Evolutionary conservation across 345 rosid species (phyloP), one percentile per base, ranked within the genome.

Genomic region (Euclidium syriacum): DNA sequence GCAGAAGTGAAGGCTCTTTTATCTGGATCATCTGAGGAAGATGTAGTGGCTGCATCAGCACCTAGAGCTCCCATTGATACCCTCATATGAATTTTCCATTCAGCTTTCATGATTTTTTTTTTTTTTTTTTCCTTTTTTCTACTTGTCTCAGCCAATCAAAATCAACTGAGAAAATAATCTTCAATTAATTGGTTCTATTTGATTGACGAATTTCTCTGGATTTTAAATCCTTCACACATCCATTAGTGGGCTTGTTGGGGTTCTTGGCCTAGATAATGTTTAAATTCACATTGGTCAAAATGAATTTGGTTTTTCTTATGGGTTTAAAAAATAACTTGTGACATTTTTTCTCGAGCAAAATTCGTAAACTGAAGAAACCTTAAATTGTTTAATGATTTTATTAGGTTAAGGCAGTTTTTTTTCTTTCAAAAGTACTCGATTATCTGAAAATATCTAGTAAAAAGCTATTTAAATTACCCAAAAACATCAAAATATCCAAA

Each of bases 1-100:
- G 80, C 86, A 4, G 99, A 94, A 71, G 83, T 90, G 36, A 65
- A 82, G 34, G 79, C 76, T 10, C 68, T 83, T 76, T 23, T 89
- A 18, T 73, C 60, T 8, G 81, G 80, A 62, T 77, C 90, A 19
- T 6, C 67, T 3, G 66, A 68, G 0, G 66, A 64, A 14, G 75
- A 44, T 10, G 61, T 24, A 24, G 60, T 6, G 6, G 42, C 23
- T 49, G 38, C 52, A 1, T n/a, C 66, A 15, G 65, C 44, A 9
- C 5, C 32, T 5, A 72, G 42, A 57, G 42, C 75, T 57, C 75
- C 75, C 62, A 72, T 72, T 51, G 66, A 72, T 57, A 62, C 20
- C 16, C 71, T 71, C 48, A 7, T 43, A 1, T 72, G 26, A 71
- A 30, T 41, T 36, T n/a, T 33, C 5, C 7, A 0, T 17, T 14